Evolutionary conservation across 1,139 yeast genomes (phyloP), one percentile per base, ranked within the genome.

Genomic region (Candida pseudoviswanathii): DNA sequence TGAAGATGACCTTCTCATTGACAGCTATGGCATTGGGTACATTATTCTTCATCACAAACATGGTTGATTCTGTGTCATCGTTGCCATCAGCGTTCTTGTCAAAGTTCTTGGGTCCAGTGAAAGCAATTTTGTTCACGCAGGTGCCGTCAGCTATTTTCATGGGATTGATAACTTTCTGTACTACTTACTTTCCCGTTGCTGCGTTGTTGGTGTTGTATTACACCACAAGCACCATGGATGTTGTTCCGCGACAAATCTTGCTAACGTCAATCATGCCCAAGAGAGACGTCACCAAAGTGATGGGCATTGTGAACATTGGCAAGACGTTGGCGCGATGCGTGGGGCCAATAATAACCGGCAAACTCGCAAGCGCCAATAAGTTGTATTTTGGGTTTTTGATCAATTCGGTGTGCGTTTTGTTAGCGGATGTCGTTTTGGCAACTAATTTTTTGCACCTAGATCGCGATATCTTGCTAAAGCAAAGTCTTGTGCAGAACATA

Each of bases 241-340:
- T 90, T 29, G 95, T 90, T 1, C 96, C 97, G 5, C 77, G 97
- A 47, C 96, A 90, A 65, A 82, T 90, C 3, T 71, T 91, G 41
- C 67, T 90, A 37, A 83, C 96, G 0, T 79, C 89, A 2, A 73
- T 89, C 21, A 83, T 91, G 47, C 77, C 78, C 11, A 75, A 79
- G 8, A 67, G 73, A 9, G 95, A 89, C 50, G 70, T 91, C 43
- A 84, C 96, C 3, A 80, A 78, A 58, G 94, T 87, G 2, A 80
- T 91, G 85, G 97, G 96, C 1, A 73, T 87, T 2, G 96, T 90
- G 3, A 90, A 90, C 60, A 85, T 90, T 36, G 91, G 88, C 26
- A 90, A 90, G 64, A 91, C 96, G 1, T 75, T 88, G 56, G 95
- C 96, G 0, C 75, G 96, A 51, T 84, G 95, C 45, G 63, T 88